phyloP scores from a whole-genome alignment of 139 green algal genomes.

The Tetratostichococcus sp. region DNA sequence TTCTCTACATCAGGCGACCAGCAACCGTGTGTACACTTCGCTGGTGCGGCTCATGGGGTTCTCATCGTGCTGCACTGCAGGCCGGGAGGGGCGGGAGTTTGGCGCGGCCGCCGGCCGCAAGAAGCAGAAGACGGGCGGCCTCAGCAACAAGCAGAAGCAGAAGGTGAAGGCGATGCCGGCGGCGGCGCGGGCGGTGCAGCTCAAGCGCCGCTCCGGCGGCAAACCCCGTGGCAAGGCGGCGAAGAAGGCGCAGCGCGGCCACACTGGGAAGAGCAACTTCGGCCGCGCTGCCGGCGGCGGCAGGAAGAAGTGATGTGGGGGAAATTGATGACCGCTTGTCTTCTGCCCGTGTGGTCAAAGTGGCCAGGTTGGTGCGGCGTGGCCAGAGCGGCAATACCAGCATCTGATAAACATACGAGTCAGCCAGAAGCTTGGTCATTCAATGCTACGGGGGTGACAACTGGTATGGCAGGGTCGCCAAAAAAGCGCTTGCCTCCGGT shows the following conservation, averaged over 20 bases:
- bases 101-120: slow-evolving; percentile 46
- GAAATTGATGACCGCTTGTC: no score
- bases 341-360: no score
- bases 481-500: no score
- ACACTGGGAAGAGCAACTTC: neutral
- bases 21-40: no score
- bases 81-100: slow-evolving; percentile 84
- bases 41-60: slow-evolving; percentile 7
- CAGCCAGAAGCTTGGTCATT: no score
- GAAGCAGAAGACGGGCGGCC: slow-evolving; percentile 84
- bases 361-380: no score
- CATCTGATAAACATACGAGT: no score
- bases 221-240: slow-evolving; percentile 12
- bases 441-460: no score
- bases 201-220: slow-evolving; percentile 27
- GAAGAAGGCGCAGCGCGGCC: slow-evolving; percentile 4
- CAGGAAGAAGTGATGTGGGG: neutral
- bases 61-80: slow-evolving; percentile 31
- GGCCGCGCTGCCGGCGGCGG: no score
- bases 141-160: slow-evolving; percentile 88
- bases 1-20: no score
- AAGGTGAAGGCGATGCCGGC: slow-evolving; percentile 82
- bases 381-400: no score
- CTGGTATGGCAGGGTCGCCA: no score
- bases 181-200: slow-evolving; percentile 67